phyloP scores from a whole-genome alignment of 345 rosid genomes.

The Draba incana region DNA sequence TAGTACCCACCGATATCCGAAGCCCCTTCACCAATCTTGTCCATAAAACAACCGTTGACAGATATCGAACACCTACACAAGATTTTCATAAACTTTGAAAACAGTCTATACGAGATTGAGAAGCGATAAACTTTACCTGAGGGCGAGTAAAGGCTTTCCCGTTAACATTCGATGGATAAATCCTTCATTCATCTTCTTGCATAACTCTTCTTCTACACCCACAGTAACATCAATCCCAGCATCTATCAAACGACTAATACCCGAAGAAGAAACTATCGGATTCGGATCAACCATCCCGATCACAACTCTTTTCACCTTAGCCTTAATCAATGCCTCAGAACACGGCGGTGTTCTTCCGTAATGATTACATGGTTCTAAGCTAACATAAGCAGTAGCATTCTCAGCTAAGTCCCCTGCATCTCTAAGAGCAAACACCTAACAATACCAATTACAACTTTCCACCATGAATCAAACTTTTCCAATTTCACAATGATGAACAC shows the following conservation, averaged over 20 bases:
- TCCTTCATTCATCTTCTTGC: constrained; percentile 81
- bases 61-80: constrained; percentile 68
- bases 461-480: constrained; percentile 29
- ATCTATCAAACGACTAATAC: constrained; percentile 58
- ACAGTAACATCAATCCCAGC: constrained; percentile 73
- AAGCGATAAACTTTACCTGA: constrained; percentile 54
- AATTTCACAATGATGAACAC: constrained; percentile 45
- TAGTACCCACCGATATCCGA: constrained; percentile 63
- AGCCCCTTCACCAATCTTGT: constrained; percentile 71
- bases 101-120: background rate
- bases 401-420: constrained; percentile 81
- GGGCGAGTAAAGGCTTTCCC: constrained; percentile 67
- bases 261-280: constrained; percentile 85
- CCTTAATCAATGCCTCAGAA: constrained; percentile 78
- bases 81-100: background rate
- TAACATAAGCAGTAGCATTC: constrained; percentile 85
- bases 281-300: constrained; percentile 89
- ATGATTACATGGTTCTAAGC: constrained; percentile 92
- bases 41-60: constrained; percentile 55
- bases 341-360: constrained; percentile 95
- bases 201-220: constrained; percentile 73
- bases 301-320: constrained; percentile 79
- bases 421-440: constrained; percentile 83
- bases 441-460: constrained; percentile 7
- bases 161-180: constrained; percentile 72